phyloP scores from a whole-genome alignment of 768 basidiomycete genomes.

The Boletus patriciae region DNA sequence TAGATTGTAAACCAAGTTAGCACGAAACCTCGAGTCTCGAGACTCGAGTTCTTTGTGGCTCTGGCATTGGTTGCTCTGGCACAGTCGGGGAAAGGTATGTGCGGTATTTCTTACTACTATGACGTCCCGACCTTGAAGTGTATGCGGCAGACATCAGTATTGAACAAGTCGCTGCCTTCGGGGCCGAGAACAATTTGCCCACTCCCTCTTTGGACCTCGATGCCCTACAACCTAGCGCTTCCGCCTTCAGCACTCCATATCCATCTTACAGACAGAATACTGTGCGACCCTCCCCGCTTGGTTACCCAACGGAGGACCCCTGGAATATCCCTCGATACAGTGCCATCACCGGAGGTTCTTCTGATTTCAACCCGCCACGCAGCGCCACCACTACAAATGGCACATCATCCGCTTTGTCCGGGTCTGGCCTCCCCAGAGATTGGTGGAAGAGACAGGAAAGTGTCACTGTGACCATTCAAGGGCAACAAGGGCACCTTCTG shows the following conservation, averaged over 20 bases:
- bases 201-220: constrained; percentile 69
- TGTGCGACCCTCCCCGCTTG: constrained; percentile 46
- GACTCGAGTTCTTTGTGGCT: constrained; percentile 89
- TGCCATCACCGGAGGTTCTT: constrained; percentile 32
- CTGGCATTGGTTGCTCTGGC: constrained; percentile 85
- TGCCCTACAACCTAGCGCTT: constrained; percentile 52
- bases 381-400: constrained; percentile 39
- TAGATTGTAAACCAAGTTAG: constrained; percentile 92
- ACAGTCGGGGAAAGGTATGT: constrained; percentile 73
- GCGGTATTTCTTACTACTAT: not conserved
- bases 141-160: constrained; percentile 64
- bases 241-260: constrained; percentile 46
- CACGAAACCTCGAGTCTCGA: constrained; percentile 75
- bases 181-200: constrained; percentile 75
- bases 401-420: constrained; percentile 59
- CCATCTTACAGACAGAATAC: constrained; percentile 47
- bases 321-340: constrained; percentile 49
- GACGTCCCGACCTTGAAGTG: not conserved
- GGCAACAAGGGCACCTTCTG: constrained; percentile 90
- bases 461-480: constrained; percentile 69
- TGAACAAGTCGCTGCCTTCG: constrained; percentile 76
- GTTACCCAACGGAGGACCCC: constrained; percentile 66
- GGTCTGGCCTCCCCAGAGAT: constrained; percentile 68
- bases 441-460: constrained; percentile 89
- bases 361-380: constrained; percentile 26